A percentile compares a stretch with the other conserved stretches of the same genome.
phyloP scores from a whole-genome alignment of 768 basidiomycete species.

The Hortiboletus campestris region DNA sequence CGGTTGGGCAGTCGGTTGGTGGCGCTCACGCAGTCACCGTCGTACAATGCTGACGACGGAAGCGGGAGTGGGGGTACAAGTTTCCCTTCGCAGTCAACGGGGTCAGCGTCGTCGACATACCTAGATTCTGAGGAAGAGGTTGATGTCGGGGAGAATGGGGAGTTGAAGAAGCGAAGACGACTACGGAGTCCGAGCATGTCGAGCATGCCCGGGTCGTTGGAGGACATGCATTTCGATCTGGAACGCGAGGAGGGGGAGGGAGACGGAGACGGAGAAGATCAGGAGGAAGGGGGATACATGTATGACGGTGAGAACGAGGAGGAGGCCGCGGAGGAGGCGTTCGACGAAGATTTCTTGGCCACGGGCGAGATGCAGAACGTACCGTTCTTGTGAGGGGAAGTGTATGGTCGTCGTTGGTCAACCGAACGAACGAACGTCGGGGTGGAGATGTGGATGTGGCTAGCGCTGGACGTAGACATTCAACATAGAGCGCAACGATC shows the following conservation, averaged over 20 bases:
- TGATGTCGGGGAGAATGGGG: slow-evolving; percentile 37
- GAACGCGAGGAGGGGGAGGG: slow-evolving; percentile 49
- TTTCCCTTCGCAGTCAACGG: slow-evolving; percentile 53
- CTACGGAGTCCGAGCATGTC: slow-evolving; percentile 62
- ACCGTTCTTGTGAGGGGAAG: slow-evolving; percentile 49
- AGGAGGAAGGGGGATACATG: slow-evolving; percentile 33
- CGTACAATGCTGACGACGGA: slow-evolving; percentile 27
- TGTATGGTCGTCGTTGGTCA: background rate
- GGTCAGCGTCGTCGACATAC: slow-evolving; percentile 48
- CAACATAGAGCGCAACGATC: background rate
- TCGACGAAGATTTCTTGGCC: slow-evolving; percentile 78
- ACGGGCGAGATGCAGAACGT: slow-evolving; percentile 83
- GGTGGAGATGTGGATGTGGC: background rate
- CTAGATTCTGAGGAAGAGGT: slow-evolving; percentile 50
- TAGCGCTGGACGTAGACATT: background rate
- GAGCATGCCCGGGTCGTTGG: slow-evolving; percentile 85
- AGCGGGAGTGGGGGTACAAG: slow-evolving; percentile 44
- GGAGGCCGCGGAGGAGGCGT: slow-evolving; percentile 67
- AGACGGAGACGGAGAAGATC: slow-evolving; percentile 32
- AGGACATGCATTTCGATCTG: slow-evolving; percentile 56
- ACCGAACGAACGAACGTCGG: background rate
- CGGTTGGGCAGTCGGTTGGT: slow-evolving; percentile 58
- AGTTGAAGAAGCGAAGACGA: slow-evolving; percentile 38
- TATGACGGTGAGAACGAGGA: slow-evolving; percentile 48
- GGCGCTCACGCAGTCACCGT: slow-evolving; percentile 44